These are phyloP conservation scores for Epichloe sp. DNA, from an alignment of 2,329 filamentous ascomycete species.

Conservation along the genomic window DNA sequence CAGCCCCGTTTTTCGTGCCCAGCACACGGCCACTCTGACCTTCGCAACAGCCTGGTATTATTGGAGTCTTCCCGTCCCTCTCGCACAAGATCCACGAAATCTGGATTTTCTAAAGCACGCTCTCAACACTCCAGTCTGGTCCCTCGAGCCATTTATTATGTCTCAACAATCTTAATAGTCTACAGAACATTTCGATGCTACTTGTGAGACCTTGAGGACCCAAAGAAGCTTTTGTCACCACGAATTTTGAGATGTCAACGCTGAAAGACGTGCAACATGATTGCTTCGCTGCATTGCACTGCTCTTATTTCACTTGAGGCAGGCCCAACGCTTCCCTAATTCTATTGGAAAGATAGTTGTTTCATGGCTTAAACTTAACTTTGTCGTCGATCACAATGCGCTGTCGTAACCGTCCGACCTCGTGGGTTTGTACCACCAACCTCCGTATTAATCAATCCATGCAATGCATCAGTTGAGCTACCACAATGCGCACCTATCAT, in stretches of 20 bases:
- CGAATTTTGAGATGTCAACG: too few species aligned
- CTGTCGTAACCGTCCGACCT: background rate
- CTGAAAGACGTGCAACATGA: background rate
- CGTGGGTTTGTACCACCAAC: background rate
- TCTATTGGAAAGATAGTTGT: background rate
- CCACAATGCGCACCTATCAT: background rate
- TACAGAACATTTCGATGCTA: too few species aligned
- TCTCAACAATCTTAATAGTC: too few species aligned
- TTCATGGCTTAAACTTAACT: background rate
- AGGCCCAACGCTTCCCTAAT: background rate
- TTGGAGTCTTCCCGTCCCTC: too few species aligned
- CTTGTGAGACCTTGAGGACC: too few species aligned
- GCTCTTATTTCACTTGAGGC: background rate
- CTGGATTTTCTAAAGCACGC: too few species aligned
- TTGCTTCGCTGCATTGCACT: background rate
- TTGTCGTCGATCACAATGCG: background rate
- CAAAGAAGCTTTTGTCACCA: too few species aligned
- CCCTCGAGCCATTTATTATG: too few species aligned
- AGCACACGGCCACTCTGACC: too few species aligned
- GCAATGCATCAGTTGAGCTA: slow-evolving; percentile 1
- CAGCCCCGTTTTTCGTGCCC: background rate
- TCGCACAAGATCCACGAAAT: too few species aligned
- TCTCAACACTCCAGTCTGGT: too few species aligned
- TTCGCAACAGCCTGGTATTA: too few species aligned
- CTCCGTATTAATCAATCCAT: background rate